Evolutionary conservation across 2,329 filamentous ascomycete species (phyloP).

Genomic region (Aspergillus sp.): DNA sequence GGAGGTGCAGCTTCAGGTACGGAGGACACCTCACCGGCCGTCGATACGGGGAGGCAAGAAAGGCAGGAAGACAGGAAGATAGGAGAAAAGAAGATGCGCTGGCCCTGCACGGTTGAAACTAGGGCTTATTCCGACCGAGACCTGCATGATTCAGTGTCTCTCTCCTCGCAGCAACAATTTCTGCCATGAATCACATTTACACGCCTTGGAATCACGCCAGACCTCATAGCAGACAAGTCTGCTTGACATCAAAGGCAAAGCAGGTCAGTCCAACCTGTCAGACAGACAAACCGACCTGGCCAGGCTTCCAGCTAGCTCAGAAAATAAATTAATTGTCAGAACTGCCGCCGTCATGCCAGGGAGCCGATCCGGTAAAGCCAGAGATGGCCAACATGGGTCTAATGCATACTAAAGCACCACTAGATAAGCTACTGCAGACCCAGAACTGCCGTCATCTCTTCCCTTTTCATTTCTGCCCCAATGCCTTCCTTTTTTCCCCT

Average conservation of each 20-base stretch:
- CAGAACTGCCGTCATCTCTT: not conserved
- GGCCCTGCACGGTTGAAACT: not conserved
- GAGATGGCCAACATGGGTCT: not conserved
- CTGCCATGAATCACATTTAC: too few relatives aligned
- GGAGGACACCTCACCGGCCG: not conserved
- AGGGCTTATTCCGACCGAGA: not conserved
- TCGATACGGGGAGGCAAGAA: not conserved
- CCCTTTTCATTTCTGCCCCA: too few relatives aligned
- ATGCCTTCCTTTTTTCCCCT: too few relatives aligned
- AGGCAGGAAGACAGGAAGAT: too few relatives aligned
- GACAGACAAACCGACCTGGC: not conserved
- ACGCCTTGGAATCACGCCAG: too few relatives aligned
- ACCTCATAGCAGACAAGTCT: too few relatives aligned
- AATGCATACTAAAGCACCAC: not conserved
- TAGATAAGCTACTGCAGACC: conserved; percentile 4
- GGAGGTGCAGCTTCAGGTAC: not conserved
- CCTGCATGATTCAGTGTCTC: not conserved
- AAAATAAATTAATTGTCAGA: too few relatives aligned
- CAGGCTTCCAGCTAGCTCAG: too few relatives aligned
- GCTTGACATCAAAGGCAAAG: too few relatives aligned
- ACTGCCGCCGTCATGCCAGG: not conserved
- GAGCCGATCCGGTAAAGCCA: not conserved
- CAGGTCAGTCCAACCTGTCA: not conserved
- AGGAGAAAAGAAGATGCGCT: not conserved
- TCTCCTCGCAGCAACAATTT: not conserved